Evolutionary conservation across 73 alveolate species (phyloP).

Genomic region (Paramecium sexaurelia): DNA sequence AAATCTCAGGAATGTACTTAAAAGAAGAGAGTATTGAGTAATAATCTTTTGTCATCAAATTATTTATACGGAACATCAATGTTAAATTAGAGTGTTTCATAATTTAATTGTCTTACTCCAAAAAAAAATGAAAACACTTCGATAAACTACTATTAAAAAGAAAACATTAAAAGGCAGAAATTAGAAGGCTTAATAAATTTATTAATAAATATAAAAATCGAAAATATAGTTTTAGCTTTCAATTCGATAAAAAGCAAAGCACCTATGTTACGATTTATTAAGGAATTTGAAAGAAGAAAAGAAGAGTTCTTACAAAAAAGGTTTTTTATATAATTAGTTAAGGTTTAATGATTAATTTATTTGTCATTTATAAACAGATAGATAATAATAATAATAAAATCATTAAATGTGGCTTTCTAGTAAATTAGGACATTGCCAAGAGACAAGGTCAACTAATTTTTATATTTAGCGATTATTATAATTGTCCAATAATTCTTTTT

Average conservation of each 20-base stretch:
- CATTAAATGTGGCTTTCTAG: slow-evolving; percentile 1
- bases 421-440: slow-evolving; percentile 22
- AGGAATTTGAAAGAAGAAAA: background rate
- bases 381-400: background rate
- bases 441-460: slow-evolving; percentile 33
- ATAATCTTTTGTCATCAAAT: background rate
- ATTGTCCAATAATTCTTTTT: background rate
- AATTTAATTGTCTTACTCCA: background rate
- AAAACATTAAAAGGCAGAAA: background rate
- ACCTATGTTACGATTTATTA: background rate
- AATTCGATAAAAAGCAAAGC: background rate
- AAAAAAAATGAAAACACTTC: background rate
- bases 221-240: background rate
- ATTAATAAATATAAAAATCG: background rate
- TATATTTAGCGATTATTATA: background rate
- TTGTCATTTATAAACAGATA: slow-evolving; percentile 5
- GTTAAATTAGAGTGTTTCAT: background rate
- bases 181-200: background rate
- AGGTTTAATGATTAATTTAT: background rate
- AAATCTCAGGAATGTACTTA: background rate
- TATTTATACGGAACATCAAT: background rate
- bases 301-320: background rate
- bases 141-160: background rate
- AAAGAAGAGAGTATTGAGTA: background rate
- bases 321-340: background rate